Conservation (phyloP, 2,329 filamentous ascomycete species). For the Talaromyces sp. region DNA sequence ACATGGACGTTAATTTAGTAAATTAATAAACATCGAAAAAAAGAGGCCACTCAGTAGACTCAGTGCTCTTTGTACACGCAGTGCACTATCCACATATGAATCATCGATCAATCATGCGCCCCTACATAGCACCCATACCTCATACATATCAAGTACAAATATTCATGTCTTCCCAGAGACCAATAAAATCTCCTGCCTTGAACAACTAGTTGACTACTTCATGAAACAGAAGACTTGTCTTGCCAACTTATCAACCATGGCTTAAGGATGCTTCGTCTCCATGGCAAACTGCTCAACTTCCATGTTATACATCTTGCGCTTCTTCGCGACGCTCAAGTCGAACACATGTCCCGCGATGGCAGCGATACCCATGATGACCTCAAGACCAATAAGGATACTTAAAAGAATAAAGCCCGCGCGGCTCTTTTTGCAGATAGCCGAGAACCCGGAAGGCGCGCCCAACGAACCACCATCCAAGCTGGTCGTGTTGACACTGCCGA, state of each 20-base stretch:
- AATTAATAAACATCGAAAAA: neutral
- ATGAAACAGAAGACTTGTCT: no score
- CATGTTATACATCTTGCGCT: slow-evolving; percentile 14
- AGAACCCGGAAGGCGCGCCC: slow-evolving; percentile 29
- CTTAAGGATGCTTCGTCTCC: slow-evolving; percentile 5
- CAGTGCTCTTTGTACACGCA: neutral
- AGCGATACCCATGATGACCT: slow-evolving; percentile 27
- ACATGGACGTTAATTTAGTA: neutral
- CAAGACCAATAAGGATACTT: slow-evolving; percentile 27
- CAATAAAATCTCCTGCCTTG: neutral
- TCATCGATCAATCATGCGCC: neutral
- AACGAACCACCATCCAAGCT: slow-evolving; percentile 12
- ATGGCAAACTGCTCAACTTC: slow-evolving; percentile 5
- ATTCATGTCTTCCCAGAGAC: neutral
- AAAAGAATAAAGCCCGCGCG: slow-evolving; percentile 31
- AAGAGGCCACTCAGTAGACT: neutral
- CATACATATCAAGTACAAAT: neutral
- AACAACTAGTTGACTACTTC: no score
- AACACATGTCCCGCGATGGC: slow-evolving; percentile 25
- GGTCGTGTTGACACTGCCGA: slow-evolving; percentile 10
- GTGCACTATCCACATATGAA: neutral
- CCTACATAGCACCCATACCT: neutral
- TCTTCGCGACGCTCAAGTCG: slow-evolving; percentile 23
- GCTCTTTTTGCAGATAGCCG: slow-evolving; percentile 31
- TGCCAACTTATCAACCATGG: neutral